Percentiles rank a stretch among this genome's conserved stretches.
Evolutionary conservation across 805 yeast species (phyloP).

Genomic region (Blastobotrys americana): DNA sequence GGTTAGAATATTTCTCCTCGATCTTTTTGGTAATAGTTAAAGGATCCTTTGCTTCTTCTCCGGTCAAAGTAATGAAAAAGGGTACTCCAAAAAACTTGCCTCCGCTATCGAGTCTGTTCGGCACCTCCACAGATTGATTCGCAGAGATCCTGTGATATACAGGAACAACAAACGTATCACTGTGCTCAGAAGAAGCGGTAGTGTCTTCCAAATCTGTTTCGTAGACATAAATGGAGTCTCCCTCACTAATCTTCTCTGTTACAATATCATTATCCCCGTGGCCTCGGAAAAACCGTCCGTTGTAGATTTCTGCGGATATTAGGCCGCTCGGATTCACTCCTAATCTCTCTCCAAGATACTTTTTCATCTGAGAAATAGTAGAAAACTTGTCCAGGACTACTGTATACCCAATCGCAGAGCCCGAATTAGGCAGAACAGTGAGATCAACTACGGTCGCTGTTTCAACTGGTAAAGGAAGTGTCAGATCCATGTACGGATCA

Average conservation of each 20-base stretch:
- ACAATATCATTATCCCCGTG: constrained; percentile 54
- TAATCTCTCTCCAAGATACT: constrained; percentile 47
- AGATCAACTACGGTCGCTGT: constrained; percentile 65
- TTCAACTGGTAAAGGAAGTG: constrained; percentile 78
- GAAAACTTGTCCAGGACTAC: constrained; percentile 66
- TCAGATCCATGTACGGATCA: constrained; percentile 87
- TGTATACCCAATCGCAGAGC: constrained; percentile 21
- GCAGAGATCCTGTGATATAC: constrained; percentile 15
- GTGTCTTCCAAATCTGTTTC: constrained; percentile 31
- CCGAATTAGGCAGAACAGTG: constrained; percentile 51
- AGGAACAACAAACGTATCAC: constrained; percentile 17
- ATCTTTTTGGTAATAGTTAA: constrained; percentile 53
- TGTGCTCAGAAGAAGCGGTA: constrained; percentile 5
- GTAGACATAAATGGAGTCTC: constrained; percentile 64
- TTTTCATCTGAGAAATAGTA: constrained; percentile 54
- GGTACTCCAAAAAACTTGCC: constrained; percentile 61
- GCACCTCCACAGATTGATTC: constrained; percentile 1
- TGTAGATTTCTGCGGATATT: constrained; percentile 56
- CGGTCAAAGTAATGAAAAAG: constrained; percentile 53
- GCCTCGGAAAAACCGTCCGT: constrained; percentile 59
- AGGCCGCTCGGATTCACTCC: constrained; percentile 33
- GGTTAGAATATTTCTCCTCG: constrained; percentile 17
- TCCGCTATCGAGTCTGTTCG: constrained; percentile 2
- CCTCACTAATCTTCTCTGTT: constrained; percentile 54
- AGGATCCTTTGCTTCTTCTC: constrained; percentile 48